Base-by-base conservation (phyloP, 805 yeast species). In the Pachysolen tannophilus region DNA sequence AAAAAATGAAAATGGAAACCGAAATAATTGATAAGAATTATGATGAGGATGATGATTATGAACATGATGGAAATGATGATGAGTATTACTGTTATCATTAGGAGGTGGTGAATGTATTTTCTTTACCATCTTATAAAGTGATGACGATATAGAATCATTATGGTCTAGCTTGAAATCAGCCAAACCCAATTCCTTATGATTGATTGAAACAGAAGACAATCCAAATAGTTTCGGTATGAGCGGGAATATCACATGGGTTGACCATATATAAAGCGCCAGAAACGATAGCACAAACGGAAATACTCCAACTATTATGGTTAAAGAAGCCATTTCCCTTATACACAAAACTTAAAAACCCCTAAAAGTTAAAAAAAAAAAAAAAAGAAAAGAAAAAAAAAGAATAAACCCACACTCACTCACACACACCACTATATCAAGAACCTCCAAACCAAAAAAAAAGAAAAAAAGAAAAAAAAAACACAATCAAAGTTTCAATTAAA, bases 211-310 rank as follows among this genome's bases (percentile, higher is more conserved):
- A 8, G 32, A 24, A 13, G 41, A 15, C 21, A 32, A 26, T 26
- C 32, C 43, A 25, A 43, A 43, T 13, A 43, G 30, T 25, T 34
- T 37, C 20, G 46, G 44, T 20, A 43, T 30, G 26, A 34, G 21
- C 11, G 26, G 30, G 21, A 30, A 39, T 13, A 29, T 28, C 26
- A 43, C 33, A 11, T 26, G 24, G 29, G 29, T 28, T 9, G 40
- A 29, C 29, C 40, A 16, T 20, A 30, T 8, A 32, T 28, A 40
- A 14, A 32, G 27, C 13, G 25, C 7, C 9, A n/a, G 18, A 13
- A 33, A 40, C 13, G 41, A 21, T 8, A 25, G 14, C 14, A 28
- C 21, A 31, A 46, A 37, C 8, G 49, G 46, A 10, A 40, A 18
- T 1, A 39, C n/a, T 20, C 45, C 50, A 5, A 46, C 11, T 6